phyloP scores from a whole-genome alignment of 768 basidiomycete genomes.

The Lactarius vividus region DNA sequence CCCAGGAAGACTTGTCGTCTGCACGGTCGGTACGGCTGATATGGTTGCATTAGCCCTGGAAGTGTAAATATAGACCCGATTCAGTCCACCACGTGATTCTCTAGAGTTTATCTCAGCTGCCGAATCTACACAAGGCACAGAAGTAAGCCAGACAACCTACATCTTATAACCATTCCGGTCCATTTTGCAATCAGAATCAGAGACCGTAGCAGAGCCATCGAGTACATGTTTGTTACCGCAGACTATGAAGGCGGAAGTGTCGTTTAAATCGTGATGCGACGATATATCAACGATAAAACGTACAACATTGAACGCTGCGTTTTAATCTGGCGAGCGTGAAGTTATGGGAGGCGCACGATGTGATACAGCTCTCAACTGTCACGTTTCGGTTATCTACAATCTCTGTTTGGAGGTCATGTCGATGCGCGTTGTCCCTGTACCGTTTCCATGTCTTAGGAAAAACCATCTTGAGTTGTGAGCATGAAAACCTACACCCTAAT shows the following conservation, averaged over 20 bases:
- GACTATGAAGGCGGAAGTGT: slow-evolving; percentile 40
- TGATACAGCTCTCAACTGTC: slow-evolving; percentile 66
- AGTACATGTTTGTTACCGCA: slow-evolving; percentile 64
- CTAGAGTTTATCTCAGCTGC: slow-evolving; percentile 34
- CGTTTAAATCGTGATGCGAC: background rate
- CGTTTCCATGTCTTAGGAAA: slow-evolving; percentile 6
- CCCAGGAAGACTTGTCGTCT: slow-evolving; percentile 58
- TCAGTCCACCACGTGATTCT: slow-evolving; percentile 70
- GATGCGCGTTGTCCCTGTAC: slow-evolving; percentile 55
- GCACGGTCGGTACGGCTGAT: slow-evolving; percentile 54
- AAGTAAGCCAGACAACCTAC: slow-evolving; percentile 38
- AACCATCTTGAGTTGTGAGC: background rate
- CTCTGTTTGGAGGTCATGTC: slow-evolving; percentile 53
- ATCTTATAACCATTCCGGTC: slow-evolving; percentile 64
- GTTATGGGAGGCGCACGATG: slow-evolving; percentile 50
- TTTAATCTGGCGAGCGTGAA: slow-evolving; percentile 71
- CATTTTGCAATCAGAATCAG: slow-evolving; percentile 63
- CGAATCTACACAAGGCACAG: background rate
- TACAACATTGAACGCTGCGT: slow-evolving; percentile 52
- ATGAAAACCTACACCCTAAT: slow-evolving; percentile 45
- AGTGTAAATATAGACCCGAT: slow-evolving; percentile 68
- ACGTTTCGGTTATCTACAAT: slow-evolving; percentile 37
- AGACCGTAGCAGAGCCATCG: slow-evolving; percentile 52
- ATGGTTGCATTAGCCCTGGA: slow-evolving; percentile 48
- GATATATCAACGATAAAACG: slow-evolving; percentile 28